phyloP scores from a whole-genome alignment of 2,329 filamentous ascomycete species.

The Diaporthe sp. region DNA sequence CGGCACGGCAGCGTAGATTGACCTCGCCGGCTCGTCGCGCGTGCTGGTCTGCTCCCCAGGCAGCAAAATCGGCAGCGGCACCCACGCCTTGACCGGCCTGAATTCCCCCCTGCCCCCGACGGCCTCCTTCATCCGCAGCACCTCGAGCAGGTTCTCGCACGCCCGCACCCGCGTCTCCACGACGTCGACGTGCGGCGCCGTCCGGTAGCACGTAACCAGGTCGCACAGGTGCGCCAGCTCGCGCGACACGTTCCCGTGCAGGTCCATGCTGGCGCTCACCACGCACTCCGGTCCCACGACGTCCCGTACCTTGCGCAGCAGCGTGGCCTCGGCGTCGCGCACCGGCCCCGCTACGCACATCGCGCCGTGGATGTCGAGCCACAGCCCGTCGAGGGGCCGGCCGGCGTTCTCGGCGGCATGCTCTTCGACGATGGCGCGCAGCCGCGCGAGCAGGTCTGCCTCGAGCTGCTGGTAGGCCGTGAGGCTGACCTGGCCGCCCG shows the following conservation, averaged over 20 bases:
- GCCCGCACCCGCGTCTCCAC: slow-evolving; percentile 65
- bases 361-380: slow-evolving; percentile 70
- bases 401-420: slow-evolving; percentile 54
- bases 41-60: slow-evolving; percentile 70
- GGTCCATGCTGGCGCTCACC: slow-evolving; percentile 68
- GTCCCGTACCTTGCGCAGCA: slow-evolving; percentile 59
- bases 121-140: slow-evolving; percentile 49
- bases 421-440: slow-evolving; percentile 53
- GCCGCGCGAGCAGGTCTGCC: slow-evolving; percentile 56
- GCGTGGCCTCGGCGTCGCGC: slow-evolving; percentile 63
- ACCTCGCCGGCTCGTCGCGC: slow-evolving; percentile 64
- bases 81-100: slow-evolving; percentile 66
- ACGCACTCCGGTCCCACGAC: slow-evolving; percentile 62
- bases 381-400: slow-evolving; percentile 60
- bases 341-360: slow-evolving; percentile 65
- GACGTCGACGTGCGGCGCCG: slow-evolving; percentile 66
- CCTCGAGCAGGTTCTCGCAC: slow-evolving; percentile 61
- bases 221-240: slow-evolving; percentile 64
- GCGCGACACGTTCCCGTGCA: slow-evolving; percentile 68
- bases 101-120: slow-evolving; percentile 41
- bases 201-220: slow-evolving; percentile 67
- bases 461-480: slow-evolving; percentile 61
- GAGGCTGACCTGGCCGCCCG: slow-evolving; percentile 63
- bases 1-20: slow-evolving; percentile 64
- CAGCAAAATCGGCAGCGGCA: slow-evolving; percentile 65